Base-by-base conservation (phyloP, 2,329 filamentous ascomycete genomes). In the Mycosphaerella arachidis region DNA sequence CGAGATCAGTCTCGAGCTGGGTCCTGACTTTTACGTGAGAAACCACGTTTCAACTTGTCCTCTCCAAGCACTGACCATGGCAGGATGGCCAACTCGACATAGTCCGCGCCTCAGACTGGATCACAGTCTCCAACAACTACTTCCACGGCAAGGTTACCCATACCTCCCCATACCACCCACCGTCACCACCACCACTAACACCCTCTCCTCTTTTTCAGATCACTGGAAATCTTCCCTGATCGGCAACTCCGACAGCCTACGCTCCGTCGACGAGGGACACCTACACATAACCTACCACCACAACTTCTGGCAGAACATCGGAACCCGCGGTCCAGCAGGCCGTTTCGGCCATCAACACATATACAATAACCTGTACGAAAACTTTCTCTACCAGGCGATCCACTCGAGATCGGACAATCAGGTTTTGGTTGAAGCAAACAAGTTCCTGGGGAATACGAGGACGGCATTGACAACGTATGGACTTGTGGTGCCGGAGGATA, bases 391-490 rank as follows among this genome's bases (percentile, higher is more conserved):
- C 66, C 79, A 81, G 63, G 79, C 78, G 5, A 78, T 80, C 60
- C 78, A 82, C 68, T 79, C 78, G 4, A 75, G 79, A 24, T 78
- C 74, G 4, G 78, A 80, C 48, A 80, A 80, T 60, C 79, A 81
- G 69, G 75, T 81, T 0, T 73, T 81, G 4, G 77, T 82, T 4
- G 79, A 82, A 61, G 78, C 75, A 2, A 81, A 81, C 56, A 78
- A 79, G 2, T 81, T 81, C 69, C 69, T 74, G 5, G 77, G 77
- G 5, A 74, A 79, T 55, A 81, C 80, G 0, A 71, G 70, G 13
- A 79, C 81, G 61, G 80, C 82, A 0, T 68, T 84, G 27, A 81
- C 76, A 64, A 83, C 82, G 0, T 82, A 84, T 55, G 81, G 82
- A 0, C 71, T 83, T 0, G 82, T 84, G 1, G 80, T 84, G n/a